A percentile compares a stretch with the other conserved stretches of the same genome.
These are phyloP conservation scores for Debaryomyces castellii DNA, from an alignment of 805 yeast genomes.

Conservation along the genomic window DNA sequence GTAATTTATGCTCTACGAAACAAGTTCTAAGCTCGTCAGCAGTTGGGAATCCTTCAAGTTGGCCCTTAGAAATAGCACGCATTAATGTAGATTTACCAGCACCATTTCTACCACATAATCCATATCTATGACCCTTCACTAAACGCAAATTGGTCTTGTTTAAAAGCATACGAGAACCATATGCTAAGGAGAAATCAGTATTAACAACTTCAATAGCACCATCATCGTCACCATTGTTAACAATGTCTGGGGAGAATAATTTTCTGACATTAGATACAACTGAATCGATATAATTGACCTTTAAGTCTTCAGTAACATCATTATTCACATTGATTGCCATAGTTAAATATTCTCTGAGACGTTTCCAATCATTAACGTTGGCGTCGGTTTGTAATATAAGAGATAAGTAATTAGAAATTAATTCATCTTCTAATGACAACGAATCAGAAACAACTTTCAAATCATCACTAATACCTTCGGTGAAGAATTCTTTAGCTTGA, in stretches of 20 bases:
- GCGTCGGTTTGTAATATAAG: conserved; percentile 39
- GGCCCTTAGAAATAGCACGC: conserved; percentile 96
- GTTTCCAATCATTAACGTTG: conserved; percentile 46
- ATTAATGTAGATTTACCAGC: conserved; percentile 97
- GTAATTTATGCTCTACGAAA: conserved; percentile 95
- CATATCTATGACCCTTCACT: conserved; percentile 93
- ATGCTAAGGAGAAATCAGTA: conserved; percentile 92
- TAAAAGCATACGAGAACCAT: conserved; percentile 94
- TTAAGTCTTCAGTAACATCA: conserved; percentile 27
- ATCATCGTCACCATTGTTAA: conserved; percentile 53
- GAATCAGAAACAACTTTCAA: conserved; percentile 3
- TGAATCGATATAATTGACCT: conserved; percentile 39
- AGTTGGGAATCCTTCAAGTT: conserved; percentile 95
- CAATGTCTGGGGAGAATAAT: conserved; percentile 48
- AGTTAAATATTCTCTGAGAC: conserved; percentile 52
- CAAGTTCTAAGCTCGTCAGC: conserved; percentile 84
- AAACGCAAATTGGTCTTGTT: conserved; percentile 89
- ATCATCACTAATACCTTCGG: conserved; percentile 14
- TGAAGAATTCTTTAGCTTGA: conserved; percentile 49
- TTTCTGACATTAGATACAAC: conserved; percentile 50
- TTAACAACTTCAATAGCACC: conserved; percentile 92
- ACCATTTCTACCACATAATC: conserved; percentile 97
- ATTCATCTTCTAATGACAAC: conserved; percentile 27
- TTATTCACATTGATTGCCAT: conserved; percentile 27
- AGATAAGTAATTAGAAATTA: conserved; percentile 48